phyloP scores from a whole-genome alignment of 495 filamentous ascomycete genomes.

The Hyaloscypha hepaticicola region DNA sequence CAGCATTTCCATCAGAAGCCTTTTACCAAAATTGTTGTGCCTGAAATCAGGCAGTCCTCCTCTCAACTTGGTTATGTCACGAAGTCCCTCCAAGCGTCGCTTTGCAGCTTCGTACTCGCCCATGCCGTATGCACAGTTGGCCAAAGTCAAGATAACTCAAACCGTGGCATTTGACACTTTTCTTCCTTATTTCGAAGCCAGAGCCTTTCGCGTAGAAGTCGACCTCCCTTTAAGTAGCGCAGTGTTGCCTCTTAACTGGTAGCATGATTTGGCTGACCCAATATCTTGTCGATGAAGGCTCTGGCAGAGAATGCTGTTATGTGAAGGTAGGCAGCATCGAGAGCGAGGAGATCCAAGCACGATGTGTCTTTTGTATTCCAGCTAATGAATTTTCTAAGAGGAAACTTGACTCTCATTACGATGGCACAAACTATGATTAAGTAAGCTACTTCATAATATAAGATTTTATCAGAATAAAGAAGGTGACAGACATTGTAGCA shows the following conservation, averaged over 20 bases:
- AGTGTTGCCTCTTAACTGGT: not conserved
- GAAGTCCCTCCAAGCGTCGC: constrained; percentile 39
- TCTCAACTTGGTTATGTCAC: constrained; percentile 38
- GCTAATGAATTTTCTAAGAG: not conserved
- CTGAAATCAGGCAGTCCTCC: constrained; percentile 22
- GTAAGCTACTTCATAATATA: too few species aligned
- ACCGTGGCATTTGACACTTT: constrained; percentile 39
- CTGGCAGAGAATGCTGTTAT: not conserved
- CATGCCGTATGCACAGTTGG: constrained; percentile 33
- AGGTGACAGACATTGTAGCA: constrained; percentile 2
- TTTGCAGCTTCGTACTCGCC: constrained; percentile 31
- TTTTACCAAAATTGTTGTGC: not conserved
- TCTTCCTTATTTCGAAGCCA: constrained; percentile 21
- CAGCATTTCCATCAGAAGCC: not conserved
- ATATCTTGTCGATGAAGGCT: constrained; percentile 2
- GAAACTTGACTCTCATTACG: not conserved
- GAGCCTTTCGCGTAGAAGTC: constrained; percentile 35
- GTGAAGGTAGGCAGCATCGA: constrained; percentile 15
- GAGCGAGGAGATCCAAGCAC: not conserved
- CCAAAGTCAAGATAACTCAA: constrained; percentile 34
- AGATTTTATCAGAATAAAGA: too few species aligned
- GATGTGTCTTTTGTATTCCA: not conserved
- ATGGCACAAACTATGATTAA: not conserved
- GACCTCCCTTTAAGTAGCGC: not conserved
- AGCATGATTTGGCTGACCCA: not conserved